These are phyloP conservation scores for Arachnopeziza araneosa DNA, from an alignment of 2,329 filamentous ascomycete species.

Conservation along the genomic window DNA sequence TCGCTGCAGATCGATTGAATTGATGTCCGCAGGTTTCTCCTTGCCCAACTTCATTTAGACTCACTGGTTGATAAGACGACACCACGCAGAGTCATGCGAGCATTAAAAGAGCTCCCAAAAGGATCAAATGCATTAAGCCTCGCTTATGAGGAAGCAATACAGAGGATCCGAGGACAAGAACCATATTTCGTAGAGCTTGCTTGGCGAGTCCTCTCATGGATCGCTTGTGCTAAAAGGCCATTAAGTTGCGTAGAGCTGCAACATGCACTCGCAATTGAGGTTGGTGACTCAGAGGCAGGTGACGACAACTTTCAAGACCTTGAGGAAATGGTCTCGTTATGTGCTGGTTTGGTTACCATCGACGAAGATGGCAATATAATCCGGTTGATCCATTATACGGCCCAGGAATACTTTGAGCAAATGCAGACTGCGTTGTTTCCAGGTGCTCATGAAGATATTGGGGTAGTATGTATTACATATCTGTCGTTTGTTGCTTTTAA, in stretches of 20 bases:
- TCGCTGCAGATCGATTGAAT: background rate
- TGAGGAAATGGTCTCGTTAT: background rate
- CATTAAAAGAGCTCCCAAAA: conserved; percentile 26
- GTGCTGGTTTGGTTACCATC: background rate
- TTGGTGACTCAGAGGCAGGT: conserved; percentile 17
- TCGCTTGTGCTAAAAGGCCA: background rate
- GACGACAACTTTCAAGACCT: background rate
- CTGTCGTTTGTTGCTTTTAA: background rate
- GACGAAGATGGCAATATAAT: background rate
- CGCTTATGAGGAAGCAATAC: conserved; percentile 26
- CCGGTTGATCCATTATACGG: background rate
- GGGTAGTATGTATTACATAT: background rate
- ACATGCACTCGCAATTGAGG: conserved; percentile 6
- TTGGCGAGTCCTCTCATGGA: conserved; percentile 20
- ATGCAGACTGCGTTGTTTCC: background rate
- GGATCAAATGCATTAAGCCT: conserved; percentile 6
- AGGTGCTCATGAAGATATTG: background rate
- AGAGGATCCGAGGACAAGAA: conserved; percentile 30
- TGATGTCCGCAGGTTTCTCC: conserved; percentile 9
- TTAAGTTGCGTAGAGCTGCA: background rate
- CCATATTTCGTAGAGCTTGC: conserved; percentile 26
- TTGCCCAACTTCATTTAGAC: conserved; percentile 30
- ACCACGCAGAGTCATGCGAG: conserved; percentile 21
- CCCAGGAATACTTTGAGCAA: background rate
- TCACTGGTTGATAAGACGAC: conserved; percentile 27